These are phyloP conservation scores for Rosa chinensis DNA, from an alignment of 306 rosid species.

Conservation along the genomic window DNA sequence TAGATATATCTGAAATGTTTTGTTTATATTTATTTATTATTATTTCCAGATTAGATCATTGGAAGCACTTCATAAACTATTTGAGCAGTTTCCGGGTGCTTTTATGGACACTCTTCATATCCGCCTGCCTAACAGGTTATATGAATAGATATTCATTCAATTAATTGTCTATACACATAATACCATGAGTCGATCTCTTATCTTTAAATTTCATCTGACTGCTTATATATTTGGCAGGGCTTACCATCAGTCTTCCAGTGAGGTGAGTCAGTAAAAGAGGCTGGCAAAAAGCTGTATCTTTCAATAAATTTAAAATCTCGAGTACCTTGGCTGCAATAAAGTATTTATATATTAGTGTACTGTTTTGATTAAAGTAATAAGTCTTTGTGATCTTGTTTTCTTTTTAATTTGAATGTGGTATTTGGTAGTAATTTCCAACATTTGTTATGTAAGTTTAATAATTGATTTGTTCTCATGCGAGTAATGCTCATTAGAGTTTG, in stretches of 20 bases:
- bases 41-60: slow-evolving; percentile 83
- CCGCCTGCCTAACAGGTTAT: slow-evolving; percentile 59
- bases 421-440: background rate
- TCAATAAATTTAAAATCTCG: background rate
- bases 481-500: background rate
- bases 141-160: background rate
- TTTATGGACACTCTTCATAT: slow-evolving; percentile 73
- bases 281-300: background rate
- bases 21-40: background rate
- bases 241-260: slow-evolving; percentile 44
- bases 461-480: background rate
- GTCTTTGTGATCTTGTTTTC: background rate
- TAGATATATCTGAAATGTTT: background rate
- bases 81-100: slow-evolving; percentile 92
- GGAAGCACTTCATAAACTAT: slow-evolving; percentile 78
- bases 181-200: background rate
- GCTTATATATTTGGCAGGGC: slow-evolving; percentile 48
- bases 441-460: background rate
- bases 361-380: slow-evolving; percentile 2
- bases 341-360: background rate
- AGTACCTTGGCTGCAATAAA: background rate
- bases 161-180: background rate
- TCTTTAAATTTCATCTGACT: slow-evolving; percentile 18
- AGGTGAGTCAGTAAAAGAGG: slow-evolving; percentile 43
- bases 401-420: background rate